These are phyloP conservation scores for Suillus paluster DNA, from an alignment of 768 basidiomycete genomes.

Conservation along the genomic window DNA sequence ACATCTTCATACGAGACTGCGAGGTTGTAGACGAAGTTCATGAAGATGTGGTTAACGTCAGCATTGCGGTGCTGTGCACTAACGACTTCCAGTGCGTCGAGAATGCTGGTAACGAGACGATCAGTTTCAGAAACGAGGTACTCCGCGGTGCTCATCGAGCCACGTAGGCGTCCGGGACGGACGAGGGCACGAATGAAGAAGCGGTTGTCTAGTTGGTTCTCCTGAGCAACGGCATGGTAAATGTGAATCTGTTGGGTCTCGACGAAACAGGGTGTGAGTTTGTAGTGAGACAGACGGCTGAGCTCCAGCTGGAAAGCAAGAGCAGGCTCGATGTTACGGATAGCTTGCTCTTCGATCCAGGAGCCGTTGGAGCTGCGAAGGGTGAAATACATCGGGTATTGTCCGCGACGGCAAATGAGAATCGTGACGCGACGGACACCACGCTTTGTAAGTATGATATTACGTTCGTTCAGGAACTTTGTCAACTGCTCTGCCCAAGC, in stretches of 20 bases:
- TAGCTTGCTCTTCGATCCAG: constrained; percentile 95
- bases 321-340: constrained; percentile 98
- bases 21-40: constrained; percentile 99
- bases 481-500: constrained; percentile 77
- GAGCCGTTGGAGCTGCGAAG: constrained; percentile 70
- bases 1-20: constrained; percentile 96
- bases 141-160: constrained; percentile 92
- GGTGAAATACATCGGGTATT: constrained; percentile 96
- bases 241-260: constrained; percentile 98
- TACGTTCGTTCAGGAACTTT: constrained; percentile 71
- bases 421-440: constrained; percentile 93
- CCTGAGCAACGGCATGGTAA: constrained; percentile 92
- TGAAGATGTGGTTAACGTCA: constrained; percentile 98
- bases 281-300: constrained; percentile 95
- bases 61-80: constrained; percentile 88
- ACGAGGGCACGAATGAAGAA: constrained; percentile 98
- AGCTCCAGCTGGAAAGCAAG: constrained; percentile 98
- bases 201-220: constrained; percentile 96
- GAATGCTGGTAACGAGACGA: constrained; percentile 88
- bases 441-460: constrained; percentile 62
- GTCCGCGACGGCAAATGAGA: constrained; percentile 86
- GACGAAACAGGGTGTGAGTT: constrained; percentile 93
- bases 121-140: constrained; percentile 99
- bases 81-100: constrained; percentile 95
- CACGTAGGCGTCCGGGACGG: constrained; percentile 91